phyloP scores from a whole-genome alignment of 768 basidiomycete species.

The Stropharia rugosoannulata region DNA sequence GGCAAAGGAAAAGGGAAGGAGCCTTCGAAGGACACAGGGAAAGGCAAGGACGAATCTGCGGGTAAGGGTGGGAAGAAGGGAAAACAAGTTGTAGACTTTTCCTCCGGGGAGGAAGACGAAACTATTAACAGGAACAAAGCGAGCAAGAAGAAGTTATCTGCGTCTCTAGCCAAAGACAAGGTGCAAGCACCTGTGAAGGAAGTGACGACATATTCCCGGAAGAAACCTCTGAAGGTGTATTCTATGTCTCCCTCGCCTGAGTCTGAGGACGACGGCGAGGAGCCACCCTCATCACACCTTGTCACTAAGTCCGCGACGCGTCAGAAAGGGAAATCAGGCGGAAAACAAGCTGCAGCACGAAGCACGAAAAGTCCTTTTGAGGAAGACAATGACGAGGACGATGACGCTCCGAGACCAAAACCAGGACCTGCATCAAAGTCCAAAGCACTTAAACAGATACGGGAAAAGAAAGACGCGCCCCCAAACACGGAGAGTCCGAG shows the following conservation, averaged over 20 bases:
- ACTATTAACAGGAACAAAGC: constrained; percentile 4
- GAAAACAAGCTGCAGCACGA: background rate
- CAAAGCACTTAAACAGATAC: background rate
- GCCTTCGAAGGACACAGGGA: constrained; percentile 10
- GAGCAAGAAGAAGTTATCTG: background rate
- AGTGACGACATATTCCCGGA: background rate
- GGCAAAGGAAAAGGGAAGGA: background rate
- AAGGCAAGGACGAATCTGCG: constrained; percentile 3
- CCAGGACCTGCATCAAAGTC: background rate
- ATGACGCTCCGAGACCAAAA: background rate
- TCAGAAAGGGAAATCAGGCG: background rate
- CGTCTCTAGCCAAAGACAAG: constrained; percentile 12
- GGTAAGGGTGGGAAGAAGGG: constrained; percentile 17
- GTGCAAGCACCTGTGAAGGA: constrained; percentile 12
- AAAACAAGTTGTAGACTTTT: background rate
- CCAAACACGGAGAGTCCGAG: constrained; percentile 1
- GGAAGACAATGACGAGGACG: background rate
- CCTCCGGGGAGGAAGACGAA: constrained; percentile 12
- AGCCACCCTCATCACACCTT: background rate
- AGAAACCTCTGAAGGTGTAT: constrained; percentile 14
- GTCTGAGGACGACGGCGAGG: constrained; percentile 13
- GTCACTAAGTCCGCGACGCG: background rate
- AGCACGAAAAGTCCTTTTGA: background rate
- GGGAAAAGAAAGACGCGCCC: constrained; percentile 1
- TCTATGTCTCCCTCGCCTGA: constrained; percentile 1